phyloP scores from a whole-genome alignment of 2,329 filamentous ascomycete species.

The Cladosporium velox region DNA sequence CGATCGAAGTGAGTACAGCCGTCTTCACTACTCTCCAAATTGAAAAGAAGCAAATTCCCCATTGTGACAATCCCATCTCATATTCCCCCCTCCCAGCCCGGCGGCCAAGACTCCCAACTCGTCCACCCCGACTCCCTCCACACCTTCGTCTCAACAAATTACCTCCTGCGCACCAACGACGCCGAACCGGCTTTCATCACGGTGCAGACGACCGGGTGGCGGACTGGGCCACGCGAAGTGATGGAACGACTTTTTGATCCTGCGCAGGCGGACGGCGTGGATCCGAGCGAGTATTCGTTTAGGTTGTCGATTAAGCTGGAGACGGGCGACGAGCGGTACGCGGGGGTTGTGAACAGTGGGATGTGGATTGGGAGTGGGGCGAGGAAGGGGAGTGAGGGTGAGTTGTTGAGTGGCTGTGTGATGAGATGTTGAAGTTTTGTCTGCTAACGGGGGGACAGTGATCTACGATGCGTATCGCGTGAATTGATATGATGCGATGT shows the following conservation, averaged over 20 bases:
- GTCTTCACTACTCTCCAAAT: no score
- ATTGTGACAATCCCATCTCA: no score
- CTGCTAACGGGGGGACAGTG: slow-evolving; percentile 9
- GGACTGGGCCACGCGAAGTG: slow-evolving; percentile 25
- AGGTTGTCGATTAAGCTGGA: slow-evolving; percentile 24
- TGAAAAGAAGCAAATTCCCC: no score
- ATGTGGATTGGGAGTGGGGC: slow-evolving; percentile 26
- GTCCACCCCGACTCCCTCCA: slow-evolving; percentile 22
- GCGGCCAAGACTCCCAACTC: slow-evolving; percentile 28
- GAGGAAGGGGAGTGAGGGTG: slow-evolving; percentile 25
- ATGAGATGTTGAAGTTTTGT: neutral
- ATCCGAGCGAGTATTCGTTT: slow-evolving; percentile 26
- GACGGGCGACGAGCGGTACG: slow-evolving; percentile 26
- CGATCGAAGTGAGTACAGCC: slow-evolving; percentile 26
- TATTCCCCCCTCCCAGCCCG: slow-evolving; percentile 28
- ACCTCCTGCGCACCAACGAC: slow-evolving; percentile 25
- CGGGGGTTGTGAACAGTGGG: slow-evolving; percentile 22
- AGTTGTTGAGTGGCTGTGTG: neutral
- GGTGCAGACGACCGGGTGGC: slow-evolving; percentile 26
- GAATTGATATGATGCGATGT: neutral
- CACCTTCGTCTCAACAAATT: slow-evolving; percentile 26
- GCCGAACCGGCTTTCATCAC: slow-evolving; percentile 25
- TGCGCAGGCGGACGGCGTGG: slow-evolving; percentile 21
- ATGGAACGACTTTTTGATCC: slow-evolving; percentile 26
- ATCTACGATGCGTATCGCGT: slow-evolving; percentile 27